A percentile compares a stretch with the other conserved stretches of the same genome.
phyloP scores from a whole-genome alignment of 1,284 basidiomycete species.

The Trichosporon ovoides region DNA sequence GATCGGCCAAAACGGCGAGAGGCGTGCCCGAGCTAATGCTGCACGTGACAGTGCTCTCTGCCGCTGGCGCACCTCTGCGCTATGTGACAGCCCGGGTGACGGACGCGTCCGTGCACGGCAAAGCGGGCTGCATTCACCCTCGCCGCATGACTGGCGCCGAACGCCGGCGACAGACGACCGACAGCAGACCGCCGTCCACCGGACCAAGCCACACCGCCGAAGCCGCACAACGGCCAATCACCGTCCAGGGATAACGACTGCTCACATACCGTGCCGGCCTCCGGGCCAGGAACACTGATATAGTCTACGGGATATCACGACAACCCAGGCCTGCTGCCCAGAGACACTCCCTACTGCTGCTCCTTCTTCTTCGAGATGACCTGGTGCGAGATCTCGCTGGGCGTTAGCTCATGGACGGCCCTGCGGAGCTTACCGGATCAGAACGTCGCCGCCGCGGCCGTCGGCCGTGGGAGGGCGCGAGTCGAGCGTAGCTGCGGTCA shows the following conservation, averaged over 20 bases:
- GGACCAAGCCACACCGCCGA: too few species aligned
- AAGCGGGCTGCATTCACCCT: too few species aligned
- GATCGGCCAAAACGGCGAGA: too few species aligned
- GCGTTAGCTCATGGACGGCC: neutral
- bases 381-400: constrained; percentile 22
- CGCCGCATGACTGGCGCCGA: too few species aligned
- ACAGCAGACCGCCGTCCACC: too few species aligned
- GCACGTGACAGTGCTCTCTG: too few species aligned
- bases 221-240: neutral
- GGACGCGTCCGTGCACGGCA: too few species aligned
- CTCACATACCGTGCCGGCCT: neutral
- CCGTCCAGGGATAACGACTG: neutral
- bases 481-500: constrained; percentile 19
- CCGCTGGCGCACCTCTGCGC: too few species aligned
- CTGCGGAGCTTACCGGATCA: constrained; percentile 16
- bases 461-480: constrained; percentile 13
- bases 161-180: too few species aligned
- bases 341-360: neutral
- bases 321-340: too few species aligned
- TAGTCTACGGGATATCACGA: neutral
- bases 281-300: neutral
- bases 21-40: too few species aligned
- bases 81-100: too few species aligned
- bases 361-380: constrained; percentile 18
- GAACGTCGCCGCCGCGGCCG: constrained; percentile 19